Base-by-base conservation (phyloP, 129 eudicot genomes). In the Arctium minus region DNA sequence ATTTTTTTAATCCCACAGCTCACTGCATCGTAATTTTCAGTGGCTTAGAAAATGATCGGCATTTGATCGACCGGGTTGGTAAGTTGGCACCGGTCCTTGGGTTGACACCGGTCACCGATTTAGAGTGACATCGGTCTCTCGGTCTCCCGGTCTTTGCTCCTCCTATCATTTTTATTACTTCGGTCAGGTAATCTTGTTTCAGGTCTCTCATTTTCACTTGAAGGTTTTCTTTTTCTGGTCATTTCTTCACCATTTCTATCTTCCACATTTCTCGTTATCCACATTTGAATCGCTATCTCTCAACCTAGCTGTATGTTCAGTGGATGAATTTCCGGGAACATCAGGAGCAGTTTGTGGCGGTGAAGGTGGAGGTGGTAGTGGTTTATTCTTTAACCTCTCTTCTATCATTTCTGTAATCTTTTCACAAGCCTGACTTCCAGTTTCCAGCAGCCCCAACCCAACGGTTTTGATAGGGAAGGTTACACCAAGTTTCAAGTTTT, bases 291-390 rank as follows among this genome's bases (percentile, higher is more conserved):
- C 94, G 69, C 84, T 87, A 82, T 92, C 98, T 85, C 81, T 87
- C 39, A 95, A 90, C 79, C 84, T 89, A 39, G 88, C 86, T 56
- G 90, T 92, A 71, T 62, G 85, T 88, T 93, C 98, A 5, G 92
- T 81, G 83, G 86, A 88, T 50, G 53, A 85, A 80, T 83, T 67
- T 39, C 74, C 94, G 75, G 83, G 85, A 75, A 70, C 81, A 80
- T 79, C 85, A 46, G 80, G 82, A 36, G 90, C 82, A 3, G 46
- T 82, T 79, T 87, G 91, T 13, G 98, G 90, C 3, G 87, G 94
- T 50, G 97, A 92, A 5, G 99, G 99, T 50, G 99, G 99, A 18
- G 99, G 99, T 22, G 98, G 99, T 70, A 90, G 82, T 73, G 98
- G 98, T 73, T 87, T 92, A 75, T 83, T 92, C 89, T 86, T 93